Conservation (phyloP, 2,329 filamentous ascomycete species). For the Cladosporium austrohemisphaericum region DNA sequence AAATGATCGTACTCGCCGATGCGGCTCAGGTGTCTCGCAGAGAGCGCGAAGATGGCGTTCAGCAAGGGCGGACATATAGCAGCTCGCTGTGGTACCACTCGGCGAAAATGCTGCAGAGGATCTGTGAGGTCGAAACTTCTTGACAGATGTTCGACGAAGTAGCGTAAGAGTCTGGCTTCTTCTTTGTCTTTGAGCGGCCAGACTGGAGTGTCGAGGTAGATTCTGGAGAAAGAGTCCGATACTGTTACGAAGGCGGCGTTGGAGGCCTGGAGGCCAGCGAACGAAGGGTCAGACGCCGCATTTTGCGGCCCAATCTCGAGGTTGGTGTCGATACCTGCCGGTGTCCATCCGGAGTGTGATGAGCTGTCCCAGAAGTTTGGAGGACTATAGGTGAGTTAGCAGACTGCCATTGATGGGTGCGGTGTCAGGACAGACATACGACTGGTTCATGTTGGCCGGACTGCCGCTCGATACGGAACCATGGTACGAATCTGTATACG, state of each 20-base stretch:
- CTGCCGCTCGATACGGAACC: constrained; percentile 1
- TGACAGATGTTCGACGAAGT: constrained; percentile 32
- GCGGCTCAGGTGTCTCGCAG: constrained; percentile 53
- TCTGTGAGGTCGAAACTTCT: constrained; percentile 33
- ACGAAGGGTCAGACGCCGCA: constrained; percentile 14
- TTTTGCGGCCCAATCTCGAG: constrained; percentile 13
- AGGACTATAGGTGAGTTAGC: constrained; percentile 9
- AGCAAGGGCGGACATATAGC: constrained; percentile 50
- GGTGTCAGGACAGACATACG: not conserved
- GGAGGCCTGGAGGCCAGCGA: constrained; percentile 20
- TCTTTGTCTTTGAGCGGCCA: constrained; percentile 30
- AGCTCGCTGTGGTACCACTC: constrained; percentile 52
- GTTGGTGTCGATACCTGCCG: constrained; percentile 12
- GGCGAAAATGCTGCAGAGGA: constrained; percentile 48
- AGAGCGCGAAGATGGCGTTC: constrained; percentile 56
- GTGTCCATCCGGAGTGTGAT: constrained; percentile 23
- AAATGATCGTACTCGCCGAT: constrained; percentile 47
- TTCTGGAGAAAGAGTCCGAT: constrained; percentile 23
- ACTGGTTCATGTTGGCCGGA: not conserved
- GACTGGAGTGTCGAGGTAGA: constrained; percentile 28
- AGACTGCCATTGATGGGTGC: no score
- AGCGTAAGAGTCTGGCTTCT: constrained; percentile 31
- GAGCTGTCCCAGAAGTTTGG: constrained; percentile 20
- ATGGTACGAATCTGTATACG: constrained; percentile 8
- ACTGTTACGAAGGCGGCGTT: constrained; percentile 10